phyloP scores from a whole-genome alignment of 805 yeast species.

The Yamadazyma philogaea region DNA sequence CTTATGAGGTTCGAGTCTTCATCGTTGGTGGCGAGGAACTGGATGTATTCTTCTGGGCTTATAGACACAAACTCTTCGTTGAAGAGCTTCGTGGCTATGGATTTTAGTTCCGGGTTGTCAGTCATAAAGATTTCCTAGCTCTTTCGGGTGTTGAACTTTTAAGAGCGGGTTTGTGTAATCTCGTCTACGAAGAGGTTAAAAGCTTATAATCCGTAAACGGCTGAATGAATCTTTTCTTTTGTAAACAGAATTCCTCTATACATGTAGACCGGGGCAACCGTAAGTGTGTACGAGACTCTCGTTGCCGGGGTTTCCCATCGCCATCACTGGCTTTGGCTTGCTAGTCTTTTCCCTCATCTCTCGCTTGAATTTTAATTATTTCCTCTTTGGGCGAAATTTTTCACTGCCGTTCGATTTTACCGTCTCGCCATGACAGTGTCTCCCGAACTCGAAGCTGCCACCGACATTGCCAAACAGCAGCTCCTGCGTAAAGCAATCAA shows the following conservation, averaged over 20 bases:
- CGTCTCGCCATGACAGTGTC: constrained; percentile 10
- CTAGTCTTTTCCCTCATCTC: too few relatives aligned
- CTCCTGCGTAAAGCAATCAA: not conserved
- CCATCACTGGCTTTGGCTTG: too few relatives aligned
- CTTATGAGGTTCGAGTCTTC: constrained; percentile 40
- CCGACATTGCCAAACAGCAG: not conserved
- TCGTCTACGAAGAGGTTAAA: not conserved
- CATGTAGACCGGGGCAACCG: too few relatives aligned
- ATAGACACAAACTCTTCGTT: constrained; percentile 42
- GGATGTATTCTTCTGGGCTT: constrained; percentile 44
- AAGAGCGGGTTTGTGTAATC: constrained; percentile 4
- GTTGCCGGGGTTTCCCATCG: too few relatives aligned
- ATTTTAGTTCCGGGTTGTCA: not conserved
- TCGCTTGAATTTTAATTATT: not conserved
- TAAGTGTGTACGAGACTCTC: too few relatives aligned
- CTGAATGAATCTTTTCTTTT: too few relatives aligned
- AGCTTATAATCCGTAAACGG: too few relatives aligned
- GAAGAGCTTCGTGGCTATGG: constrained; percentile 36
- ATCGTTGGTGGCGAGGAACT: constrained; percentile 37
- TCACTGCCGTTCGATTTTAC: not conserved
- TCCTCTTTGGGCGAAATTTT: not conserved
- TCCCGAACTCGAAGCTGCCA: constrained; percentile 3
- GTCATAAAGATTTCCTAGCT: not conserved
- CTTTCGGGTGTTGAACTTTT: not conserved
- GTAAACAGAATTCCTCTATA: too few relatives aligned